phyloP scores from a whole-genome alignment of 2,329 filamentous ascomycete species.

The Ciborinia camelliae region DNA sequence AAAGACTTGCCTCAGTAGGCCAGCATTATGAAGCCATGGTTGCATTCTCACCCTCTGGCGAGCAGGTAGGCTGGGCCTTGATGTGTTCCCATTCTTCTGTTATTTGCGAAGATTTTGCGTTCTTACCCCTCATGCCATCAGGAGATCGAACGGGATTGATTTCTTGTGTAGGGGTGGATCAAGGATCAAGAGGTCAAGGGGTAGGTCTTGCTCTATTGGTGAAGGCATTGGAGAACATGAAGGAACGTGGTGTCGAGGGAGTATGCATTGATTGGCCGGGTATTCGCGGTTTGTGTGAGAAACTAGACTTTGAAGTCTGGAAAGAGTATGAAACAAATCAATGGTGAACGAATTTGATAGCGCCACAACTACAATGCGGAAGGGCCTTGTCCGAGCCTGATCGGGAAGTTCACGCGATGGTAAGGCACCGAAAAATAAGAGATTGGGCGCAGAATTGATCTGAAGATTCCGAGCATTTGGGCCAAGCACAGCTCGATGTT shows the following conservation, averaged over 20 bases:
- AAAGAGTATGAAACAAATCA: conserved; percentile 39
- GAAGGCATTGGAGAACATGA: conserved; percentile 45
- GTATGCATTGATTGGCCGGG: conserved; percentile 46
- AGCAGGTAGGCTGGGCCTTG: conserved; percentile 45
- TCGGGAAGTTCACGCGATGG: background rate
- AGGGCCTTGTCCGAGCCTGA: background rate
- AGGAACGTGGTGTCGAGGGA: conserved; percentile 41
- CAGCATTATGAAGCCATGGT: conserved; percentile 44
- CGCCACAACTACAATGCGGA: background rate
- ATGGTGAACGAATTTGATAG: background rate
- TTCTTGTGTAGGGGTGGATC: conserved; percentile 44
- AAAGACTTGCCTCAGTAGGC: conserved; percentile 37
- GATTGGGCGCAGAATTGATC: background rate
- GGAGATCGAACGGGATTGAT: conserved; percentile 43
- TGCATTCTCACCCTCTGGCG: conserved; percentile 40
- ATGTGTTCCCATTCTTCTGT: conserved; percentile 41
- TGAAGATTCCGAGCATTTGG: background rate
- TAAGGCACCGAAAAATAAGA: background rate
- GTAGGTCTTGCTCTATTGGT: conserved; percentile 44
- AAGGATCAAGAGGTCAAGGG: conserved; percentile 39
- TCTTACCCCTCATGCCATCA: conserved; percentile 39
- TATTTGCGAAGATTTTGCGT: conserved; percentile 41
- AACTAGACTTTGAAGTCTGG: conserved; percentile 42
- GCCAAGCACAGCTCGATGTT: background rate
- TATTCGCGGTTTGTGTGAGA: conserved; percentile 45